Base-by-base conservation (phyloP, 495 filamentous ascomycete genomes). In the Neurospora tetrasperma region DNA sequence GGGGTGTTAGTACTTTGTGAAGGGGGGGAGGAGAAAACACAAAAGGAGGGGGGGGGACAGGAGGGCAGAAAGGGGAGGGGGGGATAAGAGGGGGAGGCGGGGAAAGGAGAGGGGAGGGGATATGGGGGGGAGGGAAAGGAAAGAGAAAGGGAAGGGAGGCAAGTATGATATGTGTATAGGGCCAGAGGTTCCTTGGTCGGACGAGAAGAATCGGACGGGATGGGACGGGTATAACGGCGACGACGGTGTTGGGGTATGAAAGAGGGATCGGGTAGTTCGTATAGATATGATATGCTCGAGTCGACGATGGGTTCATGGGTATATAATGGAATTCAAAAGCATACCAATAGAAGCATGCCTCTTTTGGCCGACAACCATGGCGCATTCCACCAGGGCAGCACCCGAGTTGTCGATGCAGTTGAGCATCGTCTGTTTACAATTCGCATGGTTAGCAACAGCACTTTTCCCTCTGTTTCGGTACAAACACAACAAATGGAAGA, bases 381-480 rank as follows among this genome's bases (percentile, higher is more conserved):
- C 92, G 84, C 96, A 99, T 84, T 99, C 96, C 84, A 98, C 96
- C 76, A 99, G 84, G 73, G 96, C 94, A 78, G 96, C 96, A 80
- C 96, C 96, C 69, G 96, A 98, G 87, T 99, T 99, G 91, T 99
- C 96, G 89, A 99, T 98, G 90, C 96, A 98, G 82, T 94, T 98
- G 74, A 98, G 87, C 91, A 99, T 92, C 83, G 94, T 93, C 96
- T 99, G 80, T 27, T 35, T 5, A n/a, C 11, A n/a, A 35, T 10
- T 73, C 72, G 39, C 12, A 18, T 39, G 42, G 76, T 76, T 41
- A 80, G 77, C 70, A 66, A n/a, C 39, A 38, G 27, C 27, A 31
- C 27, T 31, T 31, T 31, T 2, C 27, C 27, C 27, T 31, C 27
- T 31, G 2, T 31, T 31, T 31, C 27, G 27, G 27, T 31, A 31